Evolutionary conservation across 176 grass and related monocot species (phyloP).

Genomic region (Rhynchospora tenuis): DNA sequence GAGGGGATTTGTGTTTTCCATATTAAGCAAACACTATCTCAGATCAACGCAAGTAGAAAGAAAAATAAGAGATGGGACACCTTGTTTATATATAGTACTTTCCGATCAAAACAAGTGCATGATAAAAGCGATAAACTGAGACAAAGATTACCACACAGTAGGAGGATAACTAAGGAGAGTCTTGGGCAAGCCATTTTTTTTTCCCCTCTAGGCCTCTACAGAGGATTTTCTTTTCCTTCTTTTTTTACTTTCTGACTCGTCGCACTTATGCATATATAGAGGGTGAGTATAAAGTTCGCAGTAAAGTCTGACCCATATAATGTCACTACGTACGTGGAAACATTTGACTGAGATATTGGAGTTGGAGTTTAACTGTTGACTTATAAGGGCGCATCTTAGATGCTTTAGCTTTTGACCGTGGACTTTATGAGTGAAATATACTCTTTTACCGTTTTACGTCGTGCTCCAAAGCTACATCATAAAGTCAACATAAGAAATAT

Average conservation of each 20-base stretch:
- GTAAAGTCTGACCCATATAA: background rate
- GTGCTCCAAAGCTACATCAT: no score
- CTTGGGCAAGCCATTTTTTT: conserved; percentile 2
- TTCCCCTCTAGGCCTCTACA: background rate
- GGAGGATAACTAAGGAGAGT: conserved; percentile 1
- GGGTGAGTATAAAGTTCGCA: background rate
- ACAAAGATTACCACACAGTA: conserved; percentile 10
- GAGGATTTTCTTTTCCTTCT: background rate
- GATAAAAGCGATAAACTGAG: background rate
- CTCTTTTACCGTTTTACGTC: no score
- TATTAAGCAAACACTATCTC: background rate
- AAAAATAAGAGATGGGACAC: background rate
- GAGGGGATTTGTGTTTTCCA: background rate
- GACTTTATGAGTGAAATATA: background rate
- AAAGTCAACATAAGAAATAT: no score
- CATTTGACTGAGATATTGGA: background rate
- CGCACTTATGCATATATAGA: background rate
- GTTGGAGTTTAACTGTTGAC: background rate
- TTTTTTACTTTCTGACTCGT: background rate
- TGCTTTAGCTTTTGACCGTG: background rate
- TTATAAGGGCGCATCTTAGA: background rate
- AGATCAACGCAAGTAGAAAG: background rate
- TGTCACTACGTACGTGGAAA: no score
- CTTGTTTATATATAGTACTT: background rate
- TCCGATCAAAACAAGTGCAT: background rate